Percentiles rank a stretch among this genome's conserved stretches.
These are phyloP conservation scores for Epichloe festucae DNA, from an alignment of 2,329 filamentous ascomycete genomes.

Conservation along the genomic window DNA sequence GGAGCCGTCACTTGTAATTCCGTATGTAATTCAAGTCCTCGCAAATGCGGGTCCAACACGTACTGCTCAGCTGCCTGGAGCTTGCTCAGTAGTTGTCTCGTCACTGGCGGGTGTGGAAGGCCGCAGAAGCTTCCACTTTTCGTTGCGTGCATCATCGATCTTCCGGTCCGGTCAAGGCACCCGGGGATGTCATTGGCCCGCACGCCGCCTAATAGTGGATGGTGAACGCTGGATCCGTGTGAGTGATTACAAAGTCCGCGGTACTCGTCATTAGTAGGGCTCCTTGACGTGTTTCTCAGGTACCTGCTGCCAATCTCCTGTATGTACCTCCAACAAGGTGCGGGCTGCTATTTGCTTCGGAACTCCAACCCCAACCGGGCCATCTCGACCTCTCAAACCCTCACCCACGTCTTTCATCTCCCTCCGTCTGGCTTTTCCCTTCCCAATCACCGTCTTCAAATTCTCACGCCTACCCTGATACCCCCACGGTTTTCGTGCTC, in stretches of 20 bases:
- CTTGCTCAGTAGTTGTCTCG: neutral
- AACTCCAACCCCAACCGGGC: conserved; percentile 5
- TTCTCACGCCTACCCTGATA: conserved; percentile 6
- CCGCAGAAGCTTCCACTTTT: conserved; percentile 8
- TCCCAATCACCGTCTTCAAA: conserved; percentile 3
- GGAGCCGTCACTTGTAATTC: neutral
- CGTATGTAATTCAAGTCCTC: no score
- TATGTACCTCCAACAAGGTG: neutral
- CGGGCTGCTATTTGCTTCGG: neutral
- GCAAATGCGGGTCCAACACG: neutral
- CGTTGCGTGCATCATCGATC: conserved; percentile 19
- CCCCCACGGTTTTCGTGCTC: neutral
- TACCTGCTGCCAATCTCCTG: neutral
- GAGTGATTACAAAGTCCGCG: conserved; percentile 3
- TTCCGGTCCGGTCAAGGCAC: conserved; percentile 21
- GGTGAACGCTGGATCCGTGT: conserved; percentile 1
- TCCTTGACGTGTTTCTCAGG: neutral
- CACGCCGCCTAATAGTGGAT: conserved; percentile 9
- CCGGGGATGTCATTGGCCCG: conserved; percentile 23
- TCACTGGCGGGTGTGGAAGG: conserved; percentile 1
- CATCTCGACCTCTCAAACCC: conserved; percentile 14
- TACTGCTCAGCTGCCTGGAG: conserved; percentile 5
- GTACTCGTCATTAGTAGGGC: neutral
- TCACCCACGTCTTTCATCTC: conserved; percentile 5
- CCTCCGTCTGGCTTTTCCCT: conserved; percentile 1